Percentiles rank a stretch among this genome's conserved stretches.
Evolutionary conservation across 2,329 filamentous ascomycete genomes (phyloP).

Genomic region (Fusarium equiseti): DNA sequence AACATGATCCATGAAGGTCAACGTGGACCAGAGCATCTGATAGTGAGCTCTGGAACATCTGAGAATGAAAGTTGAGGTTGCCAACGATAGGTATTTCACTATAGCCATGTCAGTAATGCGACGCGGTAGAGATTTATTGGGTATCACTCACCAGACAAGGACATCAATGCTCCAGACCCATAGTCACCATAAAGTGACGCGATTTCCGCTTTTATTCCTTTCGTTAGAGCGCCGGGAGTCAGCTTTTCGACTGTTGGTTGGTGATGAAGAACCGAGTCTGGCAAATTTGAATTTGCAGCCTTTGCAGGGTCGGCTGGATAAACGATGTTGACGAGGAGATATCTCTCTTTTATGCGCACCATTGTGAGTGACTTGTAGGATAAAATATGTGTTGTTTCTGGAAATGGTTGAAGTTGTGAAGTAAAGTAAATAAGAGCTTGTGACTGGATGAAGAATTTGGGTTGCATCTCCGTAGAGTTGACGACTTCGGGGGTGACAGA

Average conservation of each 20-base stretch:
- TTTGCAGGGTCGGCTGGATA: constrained; percentile 73
- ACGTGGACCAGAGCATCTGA: constrained; percentile 87
- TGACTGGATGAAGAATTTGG: constrained; percentile 21
- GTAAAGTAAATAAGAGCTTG: constrained; percentile 11
- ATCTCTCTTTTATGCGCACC: constrained; percentile 97
- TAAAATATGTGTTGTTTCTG: not conserved
- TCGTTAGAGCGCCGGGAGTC: constrained; percentile 73
- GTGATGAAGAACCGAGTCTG: constrained; percentile 79
- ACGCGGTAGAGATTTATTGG: not conserved
- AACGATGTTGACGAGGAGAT: constrained; percentile 93
- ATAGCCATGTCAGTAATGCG: not conserved
- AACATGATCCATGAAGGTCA: constrained; percentile 82
- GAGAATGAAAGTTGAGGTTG: constrained; percentile 95
- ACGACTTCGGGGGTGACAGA: constrained; percentile 27
- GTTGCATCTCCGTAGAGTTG: constrained; percentile 28
- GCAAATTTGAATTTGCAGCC: constrained; percentile 54
- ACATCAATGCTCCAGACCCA: constrained; percentile 80
- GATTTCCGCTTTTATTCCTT: constrained; percentile 77
- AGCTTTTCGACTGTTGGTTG: constrained; percentile 81
- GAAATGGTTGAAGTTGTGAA: constrained; percentile 2
- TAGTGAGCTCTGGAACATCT: constrained; percentile 85
- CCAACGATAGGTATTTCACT: constrained; percentile 93
- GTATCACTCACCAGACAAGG: constrained; percentile 70
- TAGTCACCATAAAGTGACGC: constrained; percentile 87
- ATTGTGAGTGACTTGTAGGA: constrained; percentile 60